Evolutionary conservation across 78 protist genomes (phyloP), one percentile per base, ranked within the genome.

Genomic region (Diacronema lutheri): DNA sequence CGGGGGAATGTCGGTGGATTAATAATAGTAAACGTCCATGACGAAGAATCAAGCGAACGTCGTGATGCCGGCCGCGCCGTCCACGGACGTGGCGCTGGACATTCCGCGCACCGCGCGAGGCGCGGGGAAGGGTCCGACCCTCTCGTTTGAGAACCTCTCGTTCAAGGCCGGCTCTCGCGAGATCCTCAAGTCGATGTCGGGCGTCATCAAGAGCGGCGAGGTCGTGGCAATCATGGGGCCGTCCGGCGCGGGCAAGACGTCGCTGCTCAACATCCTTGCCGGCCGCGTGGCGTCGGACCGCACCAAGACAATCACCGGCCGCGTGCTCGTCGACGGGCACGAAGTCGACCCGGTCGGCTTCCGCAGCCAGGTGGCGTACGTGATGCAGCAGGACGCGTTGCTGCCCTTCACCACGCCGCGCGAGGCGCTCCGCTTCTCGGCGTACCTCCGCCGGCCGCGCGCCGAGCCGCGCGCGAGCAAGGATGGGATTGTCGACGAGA

Each of bases 181-280:
- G n/a, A n/a, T n/a, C n/a, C n/a, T n/a, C n/a, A n/a, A n/a, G n/a
- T n/a, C n/a, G n/a, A n/a, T n/a, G n/a, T n/a, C n/a, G n/a, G n/a
- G n/a, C n/a, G n/a, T n/a, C n/a, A n/a, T n/a, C n/a, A n/a, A n/a
- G n/a, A n/a, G n/a, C n/a, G n/a, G n/a, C n/a, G n/a, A n/a, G n/a
- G n/a, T n/a, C n/a, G n/a, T n/a, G n/a, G n/a, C n/a, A n/a, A n/a
- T 85, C 38, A 35, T 71, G 68, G 88, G 88, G 5, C 83, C 88
- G n/a, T 62, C 79, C 16, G 88, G 88, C n/a, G 56, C 83, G 0
- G 88, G 88, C 26, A 85, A 85, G 74, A 58, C 88, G 20, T 38
- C 83, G 33, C 83, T 85, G 55, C 72, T 85, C 35, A 60, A 61
- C 73, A 0, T 58, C 26, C 37, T 83, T 3, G 41, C 86, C 21